A percentile compares a stretch with the other conserved stretches of the same genome.
Conservation (phyloP, 441 rosid genomes). For the Metrosideros polymorpha region DNA sequence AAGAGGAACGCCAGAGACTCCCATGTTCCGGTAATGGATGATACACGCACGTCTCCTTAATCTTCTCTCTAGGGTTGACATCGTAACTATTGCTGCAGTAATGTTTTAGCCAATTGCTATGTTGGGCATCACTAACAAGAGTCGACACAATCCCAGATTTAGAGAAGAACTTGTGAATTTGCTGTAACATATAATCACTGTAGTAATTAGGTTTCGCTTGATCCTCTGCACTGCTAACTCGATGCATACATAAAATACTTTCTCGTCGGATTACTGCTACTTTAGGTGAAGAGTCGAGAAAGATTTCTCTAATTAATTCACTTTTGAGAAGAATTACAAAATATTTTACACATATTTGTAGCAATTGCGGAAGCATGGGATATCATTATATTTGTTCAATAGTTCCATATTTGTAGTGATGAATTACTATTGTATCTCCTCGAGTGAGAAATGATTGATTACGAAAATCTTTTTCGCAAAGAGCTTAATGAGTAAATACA, state of each 20-base stretch:
- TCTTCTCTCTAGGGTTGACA: neutral
- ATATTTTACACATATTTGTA: neutral
- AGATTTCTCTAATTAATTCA: neutral
- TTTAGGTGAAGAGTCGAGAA: neutral
- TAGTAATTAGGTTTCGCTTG: too few species aligned
- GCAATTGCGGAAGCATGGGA: neutral
- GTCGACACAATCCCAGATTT: neutral
- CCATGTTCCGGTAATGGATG: constrained; percentile 57
- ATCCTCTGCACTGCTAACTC: too few species aligned
- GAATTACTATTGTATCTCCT: neutral
- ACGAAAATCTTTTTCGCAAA: too few species aligned
- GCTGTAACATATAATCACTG: neutral
- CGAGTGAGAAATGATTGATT: neutral
- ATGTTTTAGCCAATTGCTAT: neutral
- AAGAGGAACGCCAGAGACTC: constrained; percentile 87
- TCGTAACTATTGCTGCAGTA: neutral
- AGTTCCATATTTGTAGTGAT: neutral
- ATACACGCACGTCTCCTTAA: neutral
- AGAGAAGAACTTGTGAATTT: neutral
- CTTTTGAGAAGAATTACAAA: neutral
- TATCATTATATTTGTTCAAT: neutral
- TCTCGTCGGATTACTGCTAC: neutral
- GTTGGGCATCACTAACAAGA: neutral
- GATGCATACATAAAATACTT: neutral
- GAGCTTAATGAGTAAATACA: neutral